Evolutionary conservation across 106 monocot species (phyloP).

Genomic region (Chionographis japonica): DNA sequence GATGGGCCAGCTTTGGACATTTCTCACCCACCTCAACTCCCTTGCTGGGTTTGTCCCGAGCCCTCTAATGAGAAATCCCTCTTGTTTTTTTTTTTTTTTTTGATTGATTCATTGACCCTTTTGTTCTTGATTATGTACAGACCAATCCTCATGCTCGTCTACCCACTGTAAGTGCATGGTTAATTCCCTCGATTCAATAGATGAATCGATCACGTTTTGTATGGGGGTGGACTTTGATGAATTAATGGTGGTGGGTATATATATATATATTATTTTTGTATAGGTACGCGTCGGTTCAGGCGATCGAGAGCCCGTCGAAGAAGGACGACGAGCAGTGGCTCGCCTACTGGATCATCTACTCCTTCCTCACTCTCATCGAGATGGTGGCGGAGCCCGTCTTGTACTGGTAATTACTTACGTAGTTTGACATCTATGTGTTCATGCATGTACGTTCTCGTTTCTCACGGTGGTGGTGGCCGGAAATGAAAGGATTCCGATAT

Average conservation of each 20-base stretch:
- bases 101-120: background rate
- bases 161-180: constrained; percentile 61
- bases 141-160: constrained; percentile 68
- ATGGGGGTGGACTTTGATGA: background rate
- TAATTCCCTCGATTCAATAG: background rate
- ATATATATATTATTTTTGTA: no score
- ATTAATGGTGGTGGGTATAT: background rate
- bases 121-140: constrained; percentile 22
- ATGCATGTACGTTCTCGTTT: background rate
- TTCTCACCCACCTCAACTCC: constrained; percentile 54
- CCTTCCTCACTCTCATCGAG: constrained; percentile 45
- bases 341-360: constrained; percentile 53
- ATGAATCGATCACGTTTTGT: background rate
- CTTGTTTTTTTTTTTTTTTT: background rate
- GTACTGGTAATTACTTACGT: constrained; percentile 38
- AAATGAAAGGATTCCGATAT: constrained; percentile 63
- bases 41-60: constrained; percentile 58
- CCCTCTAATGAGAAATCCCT: background rate
- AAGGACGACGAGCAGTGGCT: constrained; percentile 71
- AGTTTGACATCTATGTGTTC: background rate
- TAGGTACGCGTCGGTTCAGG: constrained; percentile 79
- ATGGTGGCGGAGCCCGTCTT: constrained; percentile 67
- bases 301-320: constrained; percentile 86
- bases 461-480: background rate
- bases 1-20: constrained; percentile 70